These are phyloP conservation scores for Coemansia sp. DNA, from an alignment of 192 early-diverging fungal species.

Conservation along the genomic window DNA sequence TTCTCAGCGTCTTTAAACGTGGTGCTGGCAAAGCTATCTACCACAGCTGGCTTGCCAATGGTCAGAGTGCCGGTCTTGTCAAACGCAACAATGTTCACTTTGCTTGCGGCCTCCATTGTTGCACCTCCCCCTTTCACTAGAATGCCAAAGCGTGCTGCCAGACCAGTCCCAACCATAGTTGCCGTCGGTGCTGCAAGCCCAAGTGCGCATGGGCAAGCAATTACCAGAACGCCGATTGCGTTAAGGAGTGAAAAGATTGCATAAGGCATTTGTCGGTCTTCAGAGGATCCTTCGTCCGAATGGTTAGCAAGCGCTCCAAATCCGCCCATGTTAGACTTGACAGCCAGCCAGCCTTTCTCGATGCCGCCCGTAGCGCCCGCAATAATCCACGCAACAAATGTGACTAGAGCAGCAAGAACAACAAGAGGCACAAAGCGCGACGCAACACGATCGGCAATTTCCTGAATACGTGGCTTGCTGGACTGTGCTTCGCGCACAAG, in stretches of 20 bases:
- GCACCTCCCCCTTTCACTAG: conserved; percentile 89
- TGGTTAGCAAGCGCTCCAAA: conserved; percentile 18
- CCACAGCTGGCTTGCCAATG: conserved; percentile 67
- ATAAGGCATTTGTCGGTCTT: conserved; percentile 44
- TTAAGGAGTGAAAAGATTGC: conserved; percentile 66
- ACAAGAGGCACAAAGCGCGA: conserved; percentile 91
- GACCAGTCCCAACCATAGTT: conserved; percentile 98
- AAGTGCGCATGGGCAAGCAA: conserved; percentile 95
- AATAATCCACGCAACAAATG: conserved; percentile 77
- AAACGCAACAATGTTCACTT: conserved; percentile 86
- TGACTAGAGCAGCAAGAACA: conserved; percentile 68
- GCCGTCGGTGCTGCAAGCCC: conserved; percentile 95
- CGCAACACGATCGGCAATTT: conserved; percentile 83
- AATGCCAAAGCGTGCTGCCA: conserved; percentile 90
- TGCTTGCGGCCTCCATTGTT: conserved; percentile 81
- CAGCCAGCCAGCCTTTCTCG: conserved; percentile 30
- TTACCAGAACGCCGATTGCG: conserved; percentile 87
- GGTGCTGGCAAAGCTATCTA: conserved; percentile 28
- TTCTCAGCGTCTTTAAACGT: conserved; percentile 15
- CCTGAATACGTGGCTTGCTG: conserved; percentile 91
- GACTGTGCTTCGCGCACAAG: conserved; percentile 93
- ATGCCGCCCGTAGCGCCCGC: conserved; percentile 41
- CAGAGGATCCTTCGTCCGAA: conserved; percentile 4
- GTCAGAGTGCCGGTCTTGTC: conserved; percentile 99
- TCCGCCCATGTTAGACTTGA: conserved; percentile 52